A percentile compares a stretch with the other conserved stretches of the same genome.
Conservation (phyloP, 2,329 filamentous ascomycete genomes). For the Fusarium oligoseptatum region DNA sequence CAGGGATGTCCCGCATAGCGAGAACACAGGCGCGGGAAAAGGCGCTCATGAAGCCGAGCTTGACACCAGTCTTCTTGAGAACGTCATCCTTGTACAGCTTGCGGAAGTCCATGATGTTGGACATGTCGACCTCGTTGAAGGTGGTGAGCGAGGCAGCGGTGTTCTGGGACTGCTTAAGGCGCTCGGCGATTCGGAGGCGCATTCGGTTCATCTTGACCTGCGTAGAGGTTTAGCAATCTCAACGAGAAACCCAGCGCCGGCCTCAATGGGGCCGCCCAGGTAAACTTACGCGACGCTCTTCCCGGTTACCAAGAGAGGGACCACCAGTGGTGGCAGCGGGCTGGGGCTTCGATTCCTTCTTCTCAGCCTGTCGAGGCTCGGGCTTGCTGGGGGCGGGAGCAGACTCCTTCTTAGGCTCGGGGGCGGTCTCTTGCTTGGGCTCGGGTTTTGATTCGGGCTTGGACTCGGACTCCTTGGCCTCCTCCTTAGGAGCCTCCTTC, state of each 20-base stretch:
- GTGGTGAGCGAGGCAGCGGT: constrained; percentile 97
- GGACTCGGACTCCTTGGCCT: constrained; percentile 50
- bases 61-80: constrained; percentile 95
- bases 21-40: constrained; percentile 92
- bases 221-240: constrained; percentile 18
- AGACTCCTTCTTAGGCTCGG: constrained; percentile 53
- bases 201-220: constrained; percentile 99
- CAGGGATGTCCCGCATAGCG: constrained; percentile 94
- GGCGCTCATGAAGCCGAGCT: constrained; percentile 99
- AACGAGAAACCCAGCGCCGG: background rate
- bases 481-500: constrained; percentile 50
- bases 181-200: constrained; percentile 96
- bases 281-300: constrained; percentile 84
- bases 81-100: constrained; percentile 98
- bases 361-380: constrained; percentile 42
- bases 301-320: constrained; percentile 75
- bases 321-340: constrained; percentile 42
- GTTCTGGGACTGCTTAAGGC: constrained; percentile 99
- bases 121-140: constrained; percentile 99
- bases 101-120: constrained; percentile 94
- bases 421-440: constrained; percentile 45
- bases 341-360: constrained; percentile 45
- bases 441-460: constrained; percentile 54
- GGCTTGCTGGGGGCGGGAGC: constrained; percentile 45
- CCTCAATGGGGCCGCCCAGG: background rate